Conservation (phyloP, 805 yeast species). For the Nakazawaea holstii region DNA sequence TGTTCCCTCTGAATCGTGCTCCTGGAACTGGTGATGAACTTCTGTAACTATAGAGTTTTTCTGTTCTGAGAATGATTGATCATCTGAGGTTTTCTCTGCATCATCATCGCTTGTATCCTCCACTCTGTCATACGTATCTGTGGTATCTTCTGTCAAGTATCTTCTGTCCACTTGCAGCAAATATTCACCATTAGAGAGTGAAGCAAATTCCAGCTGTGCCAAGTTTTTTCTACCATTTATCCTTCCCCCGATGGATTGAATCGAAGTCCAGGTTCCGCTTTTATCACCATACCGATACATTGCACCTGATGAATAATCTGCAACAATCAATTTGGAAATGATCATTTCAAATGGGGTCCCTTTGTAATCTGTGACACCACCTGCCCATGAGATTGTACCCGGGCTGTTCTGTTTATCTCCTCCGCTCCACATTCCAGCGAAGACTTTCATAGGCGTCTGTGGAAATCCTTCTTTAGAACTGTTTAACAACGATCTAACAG, state of each 20-base stretch:
- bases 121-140: not conserved
- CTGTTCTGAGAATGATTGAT: no score
- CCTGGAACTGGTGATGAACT: no score
- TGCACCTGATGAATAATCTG: constrained; percentile 64
- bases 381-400: constrained; percentile 82
- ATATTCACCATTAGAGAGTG: constrained; percentile 27
- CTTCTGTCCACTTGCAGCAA: not conserved
- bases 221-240: constrained; percentile 53
- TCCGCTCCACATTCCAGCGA: constrained; percentile 77
- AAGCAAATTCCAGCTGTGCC: constrained; percentile 39
- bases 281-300: constrained; percentile 50
- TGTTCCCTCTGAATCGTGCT: no score
- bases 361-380: constrained; percentile 63
- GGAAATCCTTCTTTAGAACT: constrained; percentile 70
- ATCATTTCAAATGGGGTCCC: constrained; percentile 66
- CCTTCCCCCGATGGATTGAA: constrained; percentile 49
- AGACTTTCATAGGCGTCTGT: constrained; percentile 80
- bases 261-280: constrained; percentile 57
- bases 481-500: constrained; percentile 57
- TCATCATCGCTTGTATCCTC: not conserved
- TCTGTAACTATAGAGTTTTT: no score
- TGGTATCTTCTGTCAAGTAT: not conserved
- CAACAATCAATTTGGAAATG: constrained; percentile 53
- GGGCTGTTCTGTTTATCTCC: constrained; percentile 61
- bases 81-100: not conserved